phyloP scores from a whole-genome alignment of 768 basidiomycete genomes.

The Xanthoconium stramineum region DNA sequence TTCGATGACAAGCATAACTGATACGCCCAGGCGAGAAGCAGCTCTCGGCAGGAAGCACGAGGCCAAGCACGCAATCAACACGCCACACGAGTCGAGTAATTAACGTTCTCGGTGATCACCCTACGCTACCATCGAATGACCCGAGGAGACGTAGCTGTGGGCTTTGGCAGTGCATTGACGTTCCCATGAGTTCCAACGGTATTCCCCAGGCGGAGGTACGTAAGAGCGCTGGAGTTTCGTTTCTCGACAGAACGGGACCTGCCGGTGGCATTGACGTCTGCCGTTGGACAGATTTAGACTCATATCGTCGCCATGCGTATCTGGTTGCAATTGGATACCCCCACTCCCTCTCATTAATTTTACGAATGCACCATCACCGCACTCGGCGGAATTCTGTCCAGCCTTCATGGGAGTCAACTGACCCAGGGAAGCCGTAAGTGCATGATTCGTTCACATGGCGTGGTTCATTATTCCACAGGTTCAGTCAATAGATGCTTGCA shows the following conservation, averaged over 20 bases:
- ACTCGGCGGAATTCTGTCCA: not conserved
- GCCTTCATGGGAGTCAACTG: not conserved
- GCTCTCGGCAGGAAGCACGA: slow-evolving; percentile 2
- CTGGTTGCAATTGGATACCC: not conserved
- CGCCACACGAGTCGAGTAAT: not conserved
- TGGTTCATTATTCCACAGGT: not conserved
- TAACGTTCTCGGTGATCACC: not conserved
- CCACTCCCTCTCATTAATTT: not conserved
- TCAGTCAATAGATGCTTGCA: not conserved
- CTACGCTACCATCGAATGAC: too few species aligned
- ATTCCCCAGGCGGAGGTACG: not conserved
- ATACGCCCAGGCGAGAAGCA: slow-evolving; percentile 4
- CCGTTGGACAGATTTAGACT: not conserved
- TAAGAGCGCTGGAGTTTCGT: not conserved
- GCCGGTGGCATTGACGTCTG: not conserved
- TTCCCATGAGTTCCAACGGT: too few species aligned
- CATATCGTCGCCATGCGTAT: not conserved
- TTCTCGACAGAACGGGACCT: not conserved
- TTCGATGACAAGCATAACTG: not conserved
- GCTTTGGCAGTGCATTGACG: too few species aligned
- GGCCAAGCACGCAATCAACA: slow-evolving; percentile 12
- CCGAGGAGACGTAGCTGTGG: too few species aligned
- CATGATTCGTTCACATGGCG: not conserved
- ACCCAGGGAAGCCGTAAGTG: not conserved
- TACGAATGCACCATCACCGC: not conserved